Conservation (phyloP, 352 stramenopile genomes). For the Phytophthora palmivora region DNA sequence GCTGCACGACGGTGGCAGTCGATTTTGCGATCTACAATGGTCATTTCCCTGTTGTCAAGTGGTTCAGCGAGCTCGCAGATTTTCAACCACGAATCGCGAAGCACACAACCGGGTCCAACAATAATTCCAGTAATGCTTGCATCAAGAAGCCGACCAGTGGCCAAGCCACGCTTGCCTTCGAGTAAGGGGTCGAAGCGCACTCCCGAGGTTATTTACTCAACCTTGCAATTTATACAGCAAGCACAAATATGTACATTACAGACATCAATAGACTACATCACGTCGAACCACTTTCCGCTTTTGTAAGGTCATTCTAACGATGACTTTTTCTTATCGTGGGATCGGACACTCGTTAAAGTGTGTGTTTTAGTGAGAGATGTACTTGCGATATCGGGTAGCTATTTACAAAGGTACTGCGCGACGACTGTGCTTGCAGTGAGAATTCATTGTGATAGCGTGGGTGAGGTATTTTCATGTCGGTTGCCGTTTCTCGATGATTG, state of each 20-base stretch:
- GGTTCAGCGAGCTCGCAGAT: conserved; percentile 47
- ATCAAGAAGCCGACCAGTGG: conserved; percentile 35
- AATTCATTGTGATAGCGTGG: too few relatives aligned
- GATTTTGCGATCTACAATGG: conserved; percentile 77
- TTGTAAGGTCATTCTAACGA: too few relatives aligned
- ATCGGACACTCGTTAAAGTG: conserved; percentile 12
- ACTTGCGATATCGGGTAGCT: too few relatives aligned
- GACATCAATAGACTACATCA: conserved; percentile 15
- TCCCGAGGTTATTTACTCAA: conserved; percentile 15
- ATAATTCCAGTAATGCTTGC: conserved; percentile 9
- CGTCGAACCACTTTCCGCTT: too few relatives aligned
- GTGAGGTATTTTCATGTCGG: too few relatives aligned
- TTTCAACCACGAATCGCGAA: conserved; percentile 29
- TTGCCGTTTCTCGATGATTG: too few relatives aligned
- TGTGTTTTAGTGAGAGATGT: too few relatives aligned
- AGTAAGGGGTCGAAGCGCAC: conserved; percentile 12
- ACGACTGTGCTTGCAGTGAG: too few relatives aligned
- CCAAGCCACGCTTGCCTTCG: conserved; percentile 28
- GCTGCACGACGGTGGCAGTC: conserved; percentile 70
- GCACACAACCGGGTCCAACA: conserved; percentile 8
- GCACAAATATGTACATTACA: conserved; percentile 20
- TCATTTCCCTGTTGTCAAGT: conserved; percentile 67
- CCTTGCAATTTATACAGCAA: conserved; percentile 5
- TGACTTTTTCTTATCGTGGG: conserved; percentile 15
- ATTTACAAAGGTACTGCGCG: too few relatives aligned